phyloP scores from a whole-genome alignment of 495 filamentous ascomycete genomes.

The Aspergillus taichungensis region DNA sequence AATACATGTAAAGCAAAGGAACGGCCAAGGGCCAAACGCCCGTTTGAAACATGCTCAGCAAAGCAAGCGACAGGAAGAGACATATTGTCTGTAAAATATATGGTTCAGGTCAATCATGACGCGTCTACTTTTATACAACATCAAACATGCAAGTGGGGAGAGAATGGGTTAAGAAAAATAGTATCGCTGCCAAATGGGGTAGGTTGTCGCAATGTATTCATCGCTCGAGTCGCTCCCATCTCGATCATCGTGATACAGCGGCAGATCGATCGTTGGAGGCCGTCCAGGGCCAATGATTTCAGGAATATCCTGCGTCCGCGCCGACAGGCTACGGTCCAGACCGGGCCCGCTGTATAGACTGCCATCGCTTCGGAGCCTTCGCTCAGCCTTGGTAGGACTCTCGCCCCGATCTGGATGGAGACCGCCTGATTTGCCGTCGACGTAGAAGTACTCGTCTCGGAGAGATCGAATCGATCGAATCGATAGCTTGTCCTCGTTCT shows the following conservation, averaged over 20 bases:
- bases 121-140: no score
- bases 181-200: slow-evolving; percentile 9
- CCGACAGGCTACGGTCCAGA: slow-evolving; percentile 12
- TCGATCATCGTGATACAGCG: slow-evolving; percentile 5
- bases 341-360: slow-evolving; percentile 15
- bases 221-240: slow-evolving; percentile 13
- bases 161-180: slow-evolving; percentile 8
- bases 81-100: no score
- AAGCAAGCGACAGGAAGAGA: no score
- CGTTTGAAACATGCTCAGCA: no score
- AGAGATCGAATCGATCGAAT: slow-evolving; percentile 13
- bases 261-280: slow-evolving; percentile 1
- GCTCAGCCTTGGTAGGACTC: slow-evolving; percentile 16
- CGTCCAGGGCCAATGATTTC: slow-evolving; percentile 13
- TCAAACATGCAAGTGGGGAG: no score
- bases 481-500: slow-evolving; percentile 11
- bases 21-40: no score
- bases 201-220: slow-evolving; percentile 9
- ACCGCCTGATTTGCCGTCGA: slow-evolving; percentile 23
- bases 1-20: no score
- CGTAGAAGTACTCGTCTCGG: slow-evolving; percentile 25
- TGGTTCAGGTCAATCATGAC: no score
- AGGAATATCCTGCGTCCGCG: slow-evolving; percentile 11
- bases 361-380: slow-evolving; percentile 10
- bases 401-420: slow-evolving; percentile 19